These are phyloP conservation scores for Cinchona pubescens DNA, from an alignment of 257 asterid species.

Conservation along the genomic window DNA sequence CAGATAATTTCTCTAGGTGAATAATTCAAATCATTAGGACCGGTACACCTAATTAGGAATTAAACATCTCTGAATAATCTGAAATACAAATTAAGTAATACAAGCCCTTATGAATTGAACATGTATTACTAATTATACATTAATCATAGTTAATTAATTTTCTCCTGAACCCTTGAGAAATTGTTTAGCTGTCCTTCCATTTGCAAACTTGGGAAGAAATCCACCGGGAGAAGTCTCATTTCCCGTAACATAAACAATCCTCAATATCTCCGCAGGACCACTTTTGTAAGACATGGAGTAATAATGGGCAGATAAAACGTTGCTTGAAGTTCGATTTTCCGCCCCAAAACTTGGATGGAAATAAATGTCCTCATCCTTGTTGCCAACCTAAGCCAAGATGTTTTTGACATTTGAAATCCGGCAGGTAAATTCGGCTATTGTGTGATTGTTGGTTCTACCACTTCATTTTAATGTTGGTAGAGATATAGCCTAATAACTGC, in stretches of 20 bases:
- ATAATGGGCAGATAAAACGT: slow-evolving; percentile 36
- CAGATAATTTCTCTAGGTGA: too few species aligned
- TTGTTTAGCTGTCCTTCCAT: slow-evolving; percentile 38
- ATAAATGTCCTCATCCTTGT: slow-evolving; percentile 41
- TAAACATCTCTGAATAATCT: too few species aligned
- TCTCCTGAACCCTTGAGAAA: neutral
- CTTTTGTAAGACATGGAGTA: slow-evolving; percentile 39
- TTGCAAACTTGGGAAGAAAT: slow-evolving; percentile 36
- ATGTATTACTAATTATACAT: too few species aligned
- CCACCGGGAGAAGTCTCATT: slow-evolving; percentile 38
- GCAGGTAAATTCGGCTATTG: slow-evolving; percentile 36
- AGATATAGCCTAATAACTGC: slow-evolving; percentile 40
- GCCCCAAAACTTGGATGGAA: slow-evolving; percentile 36
- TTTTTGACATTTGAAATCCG: slow-evolving; percentile 39
- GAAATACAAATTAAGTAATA: too few species aligned
- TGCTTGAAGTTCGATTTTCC: slow-evolving; percentile 28
- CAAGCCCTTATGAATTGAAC: too few species aligned
- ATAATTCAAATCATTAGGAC: too few species aligned
- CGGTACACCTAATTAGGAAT: too few species aligned
- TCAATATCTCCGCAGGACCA: slow-evolving; percentile 32
- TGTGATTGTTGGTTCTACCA: slow-evolving; percentile 34
- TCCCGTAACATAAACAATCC: slow-evolving; percentile 35
- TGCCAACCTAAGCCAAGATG: slow-evolving; percentile 31
- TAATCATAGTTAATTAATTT: neutral
- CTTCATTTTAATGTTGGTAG: slow-evolving; percentile 23